These are phyloP conservation scores for Fraxinus floribunda DNA, from an alignment of 305 asterid genomes.

Conservation along the genomic window DNA sequence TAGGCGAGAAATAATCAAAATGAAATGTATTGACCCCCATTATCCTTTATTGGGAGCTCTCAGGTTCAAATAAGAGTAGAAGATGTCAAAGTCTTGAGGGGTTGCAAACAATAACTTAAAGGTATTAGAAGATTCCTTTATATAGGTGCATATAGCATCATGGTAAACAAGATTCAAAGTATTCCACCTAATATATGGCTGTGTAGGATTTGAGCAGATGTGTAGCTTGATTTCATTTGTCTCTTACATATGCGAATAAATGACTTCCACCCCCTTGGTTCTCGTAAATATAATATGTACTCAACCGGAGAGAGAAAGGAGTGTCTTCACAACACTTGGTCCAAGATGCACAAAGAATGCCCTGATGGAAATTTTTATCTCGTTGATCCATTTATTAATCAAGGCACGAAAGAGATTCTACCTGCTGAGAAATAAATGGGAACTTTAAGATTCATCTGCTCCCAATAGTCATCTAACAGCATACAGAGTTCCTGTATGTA, in stretches of 20 bases:
- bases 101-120: neutral
- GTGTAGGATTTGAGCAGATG: neutral
- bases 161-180: neutral
- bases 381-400: constrained; percentile 13
- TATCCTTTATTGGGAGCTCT: neutral
- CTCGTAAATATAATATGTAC: neutral
- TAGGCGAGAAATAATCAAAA: neutral
- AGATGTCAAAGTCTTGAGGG: neutral
- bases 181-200: neutral
- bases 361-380: neutral
- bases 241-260: neutral
- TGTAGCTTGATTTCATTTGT: neutral
- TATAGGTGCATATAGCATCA: neutral
- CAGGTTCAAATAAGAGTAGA: neutral
- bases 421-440: constrained; percentile 94
- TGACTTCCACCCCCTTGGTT: neutral
- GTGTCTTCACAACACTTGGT: neutral
- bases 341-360: neutral
- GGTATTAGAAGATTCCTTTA: neutral
- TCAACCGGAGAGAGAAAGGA: neutral
- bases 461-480: constrained; percentile 94
- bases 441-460: constrained; percentile 73
- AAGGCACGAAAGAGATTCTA: constrained; percentile 27
- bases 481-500: constrained; percentile 77
- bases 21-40: neutral